These are phyloP conservation scores for Lentinula detonsa DNA, from an alignment of 768 basidiomycete genomes.

Conservation along the genomic window DNA sequence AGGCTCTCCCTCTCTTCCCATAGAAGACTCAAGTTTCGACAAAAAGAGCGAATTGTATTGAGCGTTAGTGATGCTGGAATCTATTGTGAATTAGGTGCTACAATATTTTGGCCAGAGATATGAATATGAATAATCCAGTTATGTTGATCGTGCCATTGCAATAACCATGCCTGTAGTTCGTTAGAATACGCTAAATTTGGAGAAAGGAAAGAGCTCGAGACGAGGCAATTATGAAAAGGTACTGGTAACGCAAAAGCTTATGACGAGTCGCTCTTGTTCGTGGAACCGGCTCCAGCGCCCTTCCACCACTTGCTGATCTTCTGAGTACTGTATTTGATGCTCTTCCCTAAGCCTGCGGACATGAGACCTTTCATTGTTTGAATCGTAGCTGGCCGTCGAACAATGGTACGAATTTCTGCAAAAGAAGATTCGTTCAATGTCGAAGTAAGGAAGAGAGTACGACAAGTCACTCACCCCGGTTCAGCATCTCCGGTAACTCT, in stretches of 20 bases:
- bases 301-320: conserved; percentile 87
- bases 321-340: conserved; percentile 61
- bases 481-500: conserved; percentile 62
- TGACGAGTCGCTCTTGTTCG: background rate
- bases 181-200: background rate
- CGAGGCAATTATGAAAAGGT: background rate
- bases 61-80: background rate
- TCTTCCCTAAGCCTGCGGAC: conserved; percentile 78
- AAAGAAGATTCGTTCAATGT: background rate
- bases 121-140: background rate
- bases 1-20: too few relatives aligned
- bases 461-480: conserved; percentile 43
- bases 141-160: background rate
- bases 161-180: background rate
- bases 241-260: background rate
- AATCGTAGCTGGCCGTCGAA: conserved; percentile 75
- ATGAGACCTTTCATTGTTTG: conserved; percentile 85
- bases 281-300: conserved; percentile 18
- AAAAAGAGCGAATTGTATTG: too few relatives aligned
- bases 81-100: background rate
- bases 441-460: background rate
- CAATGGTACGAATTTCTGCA: conserved; percentile 71
- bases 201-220: background rate
- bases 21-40: too few relatives aligned
- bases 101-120: background rate